phyloP scores from a whole-genome alignment of 2,329 filamentous ascomycete species.

The Monosporascus sp. region DNA sequence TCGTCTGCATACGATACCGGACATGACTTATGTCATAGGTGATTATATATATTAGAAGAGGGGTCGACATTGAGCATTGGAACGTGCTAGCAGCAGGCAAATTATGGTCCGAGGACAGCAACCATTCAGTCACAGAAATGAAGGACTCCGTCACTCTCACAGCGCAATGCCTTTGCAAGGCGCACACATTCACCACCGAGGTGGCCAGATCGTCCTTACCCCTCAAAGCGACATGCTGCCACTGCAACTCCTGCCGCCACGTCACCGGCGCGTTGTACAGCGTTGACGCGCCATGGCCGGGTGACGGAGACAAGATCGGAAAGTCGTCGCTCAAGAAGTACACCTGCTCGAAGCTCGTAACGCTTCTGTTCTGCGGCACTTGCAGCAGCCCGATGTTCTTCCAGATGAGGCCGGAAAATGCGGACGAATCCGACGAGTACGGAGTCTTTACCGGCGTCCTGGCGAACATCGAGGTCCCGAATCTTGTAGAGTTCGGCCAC shows the following conservation, averaged over 20 bases:
- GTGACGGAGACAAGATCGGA: conserved; percentile 23
- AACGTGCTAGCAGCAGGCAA: too few species aligned
- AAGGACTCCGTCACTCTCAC: conserved; percentile 16
- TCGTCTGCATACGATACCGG: too few species aligned
- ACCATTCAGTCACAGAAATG: neutral
- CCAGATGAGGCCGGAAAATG: conserved; percentile 7
- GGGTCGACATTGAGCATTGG: too few species aligned
- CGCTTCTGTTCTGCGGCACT: conserved; percentile 35
- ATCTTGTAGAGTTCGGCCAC: conserved; percentile 27
- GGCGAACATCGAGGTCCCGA: conserved; percentile 20
- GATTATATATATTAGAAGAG: too few species aligned
- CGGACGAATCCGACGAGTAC: conserved; percentile 13
- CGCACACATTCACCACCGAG: conserved; percentile 32
- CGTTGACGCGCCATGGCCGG: conserved; percentile 32
- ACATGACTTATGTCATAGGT: too few species aligned
- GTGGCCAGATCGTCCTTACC: conserved; percentile 33
- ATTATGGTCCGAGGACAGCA: too few species aligned
- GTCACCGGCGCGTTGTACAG: conserved; percentile 37
- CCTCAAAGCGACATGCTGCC: conserved; percentile 37
- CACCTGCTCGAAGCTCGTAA: conserved; percentile 27
- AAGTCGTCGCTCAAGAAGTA: conserved; percentile 30
- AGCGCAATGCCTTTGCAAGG: conserved; percentile 41
- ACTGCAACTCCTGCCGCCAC: conserved; percentile 46
- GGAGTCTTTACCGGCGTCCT: conserved; percentile 35
- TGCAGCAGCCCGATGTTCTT: conserved; percentile 43